phyloP scores from a whole-genome alignment of 73 alveolate species.

The Urostyla sp. region DNA sequence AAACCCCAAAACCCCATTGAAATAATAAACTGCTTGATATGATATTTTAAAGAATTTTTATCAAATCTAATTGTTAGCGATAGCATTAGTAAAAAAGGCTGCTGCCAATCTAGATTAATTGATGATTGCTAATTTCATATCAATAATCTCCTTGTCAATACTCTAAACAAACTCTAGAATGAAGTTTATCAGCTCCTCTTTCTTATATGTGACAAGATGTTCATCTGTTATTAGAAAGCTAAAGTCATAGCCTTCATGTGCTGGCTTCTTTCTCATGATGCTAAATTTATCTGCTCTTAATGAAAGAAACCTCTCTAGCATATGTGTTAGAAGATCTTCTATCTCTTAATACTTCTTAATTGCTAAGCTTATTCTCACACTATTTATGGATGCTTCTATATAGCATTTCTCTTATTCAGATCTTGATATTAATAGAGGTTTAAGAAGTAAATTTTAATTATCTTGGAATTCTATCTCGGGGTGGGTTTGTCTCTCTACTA shows the following conservation, averaged over 20 bases:
- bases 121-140: slow-evolving; percentile 84
- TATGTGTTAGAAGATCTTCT: slow-evolving; percentile 68
- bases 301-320: slow-evolving; percentile 82
- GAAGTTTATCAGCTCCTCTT: slow-evolving; percentile 85
- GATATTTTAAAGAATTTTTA: too few species aligned
- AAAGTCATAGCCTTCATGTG: slow-evolving; percentile 77
- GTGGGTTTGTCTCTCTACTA: slow-evolving; percentile 77
- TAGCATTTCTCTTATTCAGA: slow-evolving; percentile 86
- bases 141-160: slow-evolving; percentile 86
- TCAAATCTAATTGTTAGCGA: slow-evolving; percentile 59
- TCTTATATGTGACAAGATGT: slow-evolving; percentile 76
- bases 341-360: slow-evolving; percentile 77
- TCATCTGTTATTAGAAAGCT: slow-evolving; percentile 83
- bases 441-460: slow-evolving; percentile 66
- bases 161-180: slow-evolving; percentile 87
- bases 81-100: slow-evolving; percentile 73
- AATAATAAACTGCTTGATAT: too few species aligned
- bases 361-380: slow-evolving; percentile 66
- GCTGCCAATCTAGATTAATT: slow-evolving; percentile 82
- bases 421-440: slow-evolving; percentile 82
- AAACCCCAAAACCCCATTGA: too few species aligned
- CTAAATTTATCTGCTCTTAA: slow-evolving; percentile 84
- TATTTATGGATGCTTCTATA: slow-evolving; percentile 81
- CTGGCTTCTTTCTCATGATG: slow-evolving; percentile 85
- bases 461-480: slow-evolving; percentile 85